A percentile compares a stretch with the other conserved stretches of the same genome.
phyloP scores from a whole-genome alignment of 2,329 filamentous ascomycete genomes.

The Neospermospora avenae region DNA sequence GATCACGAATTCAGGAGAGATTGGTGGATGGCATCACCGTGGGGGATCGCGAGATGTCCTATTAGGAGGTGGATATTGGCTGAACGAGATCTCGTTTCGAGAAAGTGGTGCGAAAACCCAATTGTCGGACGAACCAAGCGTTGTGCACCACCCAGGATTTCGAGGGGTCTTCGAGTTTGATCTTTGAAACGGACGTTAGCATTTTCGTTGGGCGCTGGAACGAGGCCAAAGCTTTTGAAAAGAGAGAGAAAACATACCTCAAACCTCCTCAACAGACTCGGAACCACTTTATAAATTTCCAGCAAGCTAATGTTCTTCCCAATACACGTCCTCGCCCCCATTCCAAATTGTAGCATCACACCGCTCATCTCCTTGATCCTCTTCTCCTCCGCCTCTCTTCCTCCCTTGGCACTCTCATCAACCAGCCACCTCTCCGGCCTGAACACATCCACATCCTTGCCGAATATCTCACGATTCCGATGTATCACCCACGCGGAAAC shows the following conservation, averaged over 20 bases:
- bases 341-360: slow-evolving; percentile 71
- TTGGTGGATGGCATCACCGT: not conserved
- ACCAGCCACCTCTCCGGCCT: slow-evolving; percentile 65
- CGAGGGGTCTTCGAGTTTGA: slow-evolving; percentile 50
- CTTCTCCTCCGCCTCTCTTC: slow-evolving; percentile 43
- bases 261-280: slow-evolving; percentile 60
- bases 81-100: slow-evolving; percentile 24
- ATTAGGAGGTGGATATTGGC: slow-evolving; percentile 5
- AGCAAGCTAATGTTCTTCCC: slow-evolving; percentile 64
- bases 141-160: slow-evolving; percentile 58
- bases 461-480: slow-evolving; percentile 64
- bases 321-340: slow-evolving; percentile 66
- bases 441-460: slow-evolving; percentile 61
- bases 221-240: not conserved
- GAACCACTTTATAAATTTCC: slow-evolving; percentile 63
- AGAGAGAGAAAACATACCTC: slow-evolving; percentile 43
- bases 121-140: slow-evolving; percentile 62
- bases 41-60: not conserved
- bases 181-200: slow-evolving; percentile 37
- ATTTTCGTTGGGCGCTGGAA: not conserved
- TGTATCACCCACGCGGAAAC: slow-evolving; percentile 75
- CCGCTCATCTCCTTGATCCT: slow-evolving; percentile 64
- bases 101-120: slow-evolving; percentile 45
- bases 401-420: slow-evolving; percentile 35
- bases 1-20: not conserved